phyloP scores from a whole-genome alignment of 495 filamentous ascomycete species.

The Xylona heveae region DNA sequence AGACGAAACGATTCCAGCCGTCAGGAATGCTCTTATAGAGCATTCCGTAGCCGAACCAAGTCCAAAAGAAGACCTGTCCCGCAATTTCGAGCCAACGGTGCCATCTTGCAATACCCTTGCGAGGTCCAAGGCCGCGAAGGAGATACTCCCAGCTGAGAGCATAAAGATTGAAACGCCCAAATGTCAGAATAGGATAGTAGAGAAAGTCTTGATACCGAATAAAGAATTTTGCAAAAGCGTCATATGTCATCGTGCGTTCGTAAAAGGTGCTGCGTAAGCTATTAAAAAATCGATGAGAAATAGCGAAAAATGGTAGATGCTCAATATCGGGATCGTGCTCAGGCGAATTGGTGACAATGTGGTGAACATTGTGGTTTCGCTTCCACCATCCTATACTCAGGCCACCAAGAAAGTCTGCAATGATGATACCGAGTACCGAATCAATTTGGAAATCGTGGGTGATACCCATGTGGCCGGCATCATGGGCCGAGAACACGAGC shows the following conservation, averaged over 20 bases:
- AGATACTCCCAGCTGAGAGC: slow-evolving; percentile 65
- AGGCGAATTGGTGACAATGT: slow-evolving; percentile 89
- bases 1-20: slow-evolving; percentile 45
- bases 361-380: slow-evolving; percentile 89
- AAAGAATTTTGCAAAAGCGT: slow-evolving; percentile 47
- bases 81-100: slow-evolving; percentile 67
- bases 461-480: slow-evolving; percentile 95
- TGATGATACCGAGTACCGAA: slow-evolving; percentile 68
- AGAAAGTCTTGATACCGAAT: slow-evolving; percentile 60
- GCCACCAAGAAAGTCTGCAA: slow-evolving; percentile 79
- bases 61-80: slow-evolving; percentile 80
- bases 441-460: slow-evolving; percentile 74
- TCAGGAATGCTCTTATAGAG: slow-evolving; percentile 58
- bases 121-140: slow-evolving; percentile 50
- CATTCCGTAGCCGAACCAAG: slow-evolving; percentile 77
- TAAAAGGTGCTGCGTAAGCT: slow-evolving; percentile 75
- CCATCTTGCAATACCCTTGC: slow-evolving; percentile 71
- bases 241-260: slow-evolving; percentile 67
- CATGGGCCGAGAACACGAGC: slow-evolving; percentile 84
- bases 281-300: slow-evolving; percentile 67
- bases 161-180: slow-evolving; percentile 48
- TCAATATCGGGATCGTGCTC: slow-evolving; percentile 97
- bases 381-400: slow-evolving; percentile 97
- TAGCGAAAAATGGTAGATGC: slow-evolving; percentile 87
- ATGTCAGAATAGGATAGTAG: slow-evolving; percentile 47